Percentiles rank a stretch among this genome's conserved stretches.
Evolutionary conservation across 148 eudicot species (phyloP).

Genomic region (Rhododendron williamsianum): DNA sequence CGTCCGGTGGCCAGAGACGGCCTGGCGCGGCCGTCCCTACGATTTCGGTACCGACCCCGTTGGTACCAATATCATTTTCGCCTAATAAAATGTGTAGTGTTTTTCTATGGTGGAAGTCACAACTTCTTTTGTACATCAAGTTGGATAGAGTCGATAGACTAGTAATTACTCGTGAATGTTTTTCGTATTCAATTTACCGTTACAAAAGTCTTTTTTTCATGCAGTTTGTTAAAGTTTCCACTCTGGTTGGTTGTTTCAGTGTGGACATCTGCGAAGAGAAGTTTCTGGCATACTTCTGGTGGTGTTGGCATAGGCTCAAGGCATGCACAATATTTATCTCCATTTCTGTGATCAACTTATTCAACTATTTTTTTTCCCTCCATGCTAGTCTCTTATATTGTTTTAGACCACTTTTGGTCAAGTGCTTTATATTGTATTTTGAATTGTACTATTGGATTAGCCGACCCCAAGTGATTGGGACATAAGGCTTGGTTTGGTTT

Average conservation of each 20-base stretch:
- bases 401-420: neutral
- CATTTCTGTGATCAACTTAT: neutral
- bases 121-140: neutral
- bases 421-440: neutral
- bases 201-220: neutral
- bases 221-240: neutral
- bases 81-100: neutral
- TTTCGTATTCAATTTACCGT: neutral
- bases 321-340: conserved; percentile 31
- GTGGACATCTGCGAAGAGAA: conserved; percentile 69
- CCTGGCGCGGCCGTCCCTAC: no score
- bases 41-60: no score
- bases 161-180: neutral
- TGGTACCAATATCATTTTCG: neutral
- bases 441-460: neutral
- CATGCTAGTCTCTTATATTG: neutral
- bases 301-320: conserved; percentile 88
- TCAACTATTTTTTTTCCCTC: neutral
- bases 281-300: conserved; percentile 91
- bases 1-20: no score
- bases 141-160: neutral
- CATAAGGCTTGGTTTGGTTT: neutral
- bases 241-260: conserved; percentile 41
- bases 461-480: no score
- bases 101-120: neutral